phyloP scores from a whole-genome alignment of 352 stramenopile genomes.

The Nothophytophthora sp. region DNA sequence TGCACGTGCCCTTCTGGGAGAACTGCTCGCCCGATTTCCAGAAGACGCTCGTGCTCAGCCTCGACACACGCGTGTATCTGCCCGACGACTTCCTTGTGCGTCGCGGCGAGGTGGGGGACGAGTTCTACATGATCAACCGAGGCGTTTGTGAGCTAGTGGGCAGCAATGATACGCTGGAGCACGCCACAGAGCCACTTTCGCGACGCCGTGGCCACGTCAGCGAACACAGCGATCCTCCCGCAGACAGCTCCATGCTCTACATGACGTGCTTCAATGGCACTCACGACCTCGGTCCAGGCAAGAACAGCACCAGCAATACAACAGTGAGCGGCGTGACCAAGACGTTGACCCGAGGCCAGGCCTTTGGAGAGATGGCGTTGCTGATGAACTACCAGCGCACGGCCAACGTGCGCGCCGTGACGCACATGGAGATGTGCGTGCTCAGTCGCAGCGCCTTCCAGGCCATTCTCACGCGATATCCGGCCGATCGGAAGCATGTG shows the following conservation, averaged over 20 bases:
- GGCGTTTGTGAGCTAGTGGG: conserved; percentile 63
- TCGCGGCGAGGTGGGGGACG: conserved; percentile 49
- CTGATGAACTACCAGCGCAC: conserved; percentile 57
- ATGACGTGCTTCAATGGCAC: background rate
- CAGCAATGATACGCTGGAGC: conserved; percentile 13
- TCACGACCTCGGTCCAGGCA: background rate
- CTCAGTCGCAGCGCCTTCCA: conserved; percentile 42
- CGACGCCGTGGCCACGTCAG: background rate
- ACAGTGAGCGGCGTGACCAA: conserved; percentile 6
- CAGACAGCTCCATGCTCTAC: background rate
- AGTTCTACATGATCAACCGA: conserved; percentile 77
- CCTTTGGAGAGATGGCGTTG: conserved; percentile 55
- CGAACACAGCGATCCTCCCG: conserved; percentile 15
- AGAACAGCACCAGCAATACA: background rate
- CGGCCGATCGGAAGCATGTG: conserved; percentile 34
- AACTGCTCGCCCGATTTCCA: conserved; percentile 62
- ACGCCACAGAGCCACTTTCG: conserved; percentile 28
- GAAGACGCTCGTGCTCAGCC: conserved; percentile 55
- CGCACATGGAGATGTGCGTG: conserved; percentile 59
- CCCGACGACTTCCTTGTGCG: conserved; percentile 77
- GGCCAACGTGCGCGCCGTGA: conserved; percentile 40
- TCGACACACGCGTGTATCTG: conserved; percentile 68
- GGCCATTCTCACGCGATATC: conserved; percentile 32
- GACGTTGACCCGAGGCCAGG: conserved; percentile 21
- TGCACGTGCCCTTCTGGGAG: conserved; percentile 58